Evolutionary conservation across 352 stramenopile genomes (phyloP).

Genomic region (Globisporangium radiosum): DNA sequence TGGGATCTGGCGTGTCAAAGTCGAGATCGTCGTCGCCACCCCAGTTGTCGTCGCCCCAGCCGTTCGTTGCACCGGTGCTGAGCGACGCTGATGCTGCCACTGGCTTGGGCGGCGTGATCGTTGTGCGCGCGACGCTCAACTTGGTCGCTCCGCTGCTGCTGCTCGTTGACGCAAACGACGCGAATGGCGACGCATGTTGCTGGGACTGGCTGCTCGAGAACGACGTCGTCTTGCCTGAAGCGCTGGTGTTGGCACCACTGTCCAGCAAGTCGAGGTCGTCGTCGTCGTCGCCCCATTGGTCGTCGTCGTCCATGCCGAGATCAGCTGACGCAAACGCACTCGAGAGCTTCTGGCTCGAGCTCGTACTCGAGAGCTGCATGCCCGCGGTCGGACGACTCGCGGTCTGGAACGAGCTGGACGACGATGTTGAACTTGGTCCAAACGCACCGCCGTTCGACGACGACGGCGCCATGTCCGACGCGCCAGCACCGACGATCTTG

Average conservation of each 20-base stretch:
- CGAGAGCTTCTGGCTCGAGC: constrained; percentile 13
- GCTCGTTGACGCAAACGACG: constrained; percentile 15
- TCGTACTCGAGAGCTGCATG: constrained; percentile 12
- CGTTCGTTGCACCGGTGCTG: constrained; percentile 20
- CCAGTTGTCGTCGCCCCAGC: constrained; percentile 68
- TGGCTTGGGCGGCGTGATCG: constrained; percentile 13
- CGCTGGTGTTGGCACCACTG: constrained; percentile 7
- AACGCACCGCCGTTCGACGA: constrained; percentile 5
- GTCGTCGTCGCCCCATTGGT: constrained; percentile 54
- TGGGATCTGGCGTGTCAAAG: constrained; percentile 14
- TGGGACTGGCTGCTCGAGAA: constrained; percentile 6
- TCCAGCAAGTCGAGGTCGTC: constrained; percentile 45
- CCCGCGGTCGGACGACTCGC: constrained; percentile 1
- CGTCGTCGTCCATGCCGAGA: constrained; percentile 42
- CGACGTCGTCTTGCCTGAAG: constrained; percentile 20
- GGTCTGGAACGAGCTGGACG: constrained; percentile 2
- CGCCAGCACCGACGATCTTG: constrained; percentile 51
- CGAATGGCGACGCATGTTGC: constrained; percentile 8
- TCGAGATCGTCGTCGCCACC: constrained; percentile 45
- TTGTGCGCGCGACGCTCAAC: constrained; percentile 34
- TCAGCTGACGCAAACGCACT: constrained; percentile 42
- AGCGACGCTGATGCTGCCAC: constrained; percentile 14
- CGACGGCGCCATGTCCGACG: background rate
- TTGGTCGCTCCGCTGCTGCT: constrained; percentile 29
- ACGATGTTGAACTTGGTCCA: constrained; percentile 15